Evolutionary conservation across 2,329 filamentous ascomycete species (phyloP).

Genomic region (Camillea tinctor): DNA sequence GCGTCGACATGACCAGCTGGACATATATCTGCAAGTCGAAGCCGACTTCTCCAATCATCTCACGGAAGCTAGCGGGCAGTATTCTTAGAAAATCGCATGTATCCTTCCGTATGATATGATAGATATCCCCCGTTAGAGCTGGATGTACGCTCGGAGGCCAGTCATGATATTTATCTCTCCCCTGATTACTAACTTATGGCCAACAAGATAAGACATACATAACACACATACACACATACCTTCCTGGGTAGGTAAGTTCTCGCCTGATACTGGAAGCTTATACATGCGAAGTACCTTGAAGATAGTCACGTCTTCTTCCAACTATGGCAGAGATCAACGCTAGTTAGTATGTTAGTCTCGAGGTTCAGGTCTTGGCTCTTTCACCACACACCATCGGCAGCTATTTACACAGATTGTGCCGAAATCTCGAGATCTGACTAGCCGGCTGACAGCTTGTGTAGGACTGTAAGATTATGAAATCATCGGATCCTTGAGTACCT

Average conservation of each 20-base stretch:
- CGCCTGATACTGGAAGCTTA: not conserved
- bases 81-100: not conserved
- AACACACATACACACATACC: no score
- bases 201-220: not conserved
- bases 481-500: not conserved
- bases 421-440: not conserved
- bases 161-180: not conserved
- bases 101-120: not conserved
- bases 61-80: not conserved
- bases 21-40: not conserved
- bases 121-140: not conserved
- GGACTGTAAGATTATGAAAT: not conserved
- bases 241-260: not conserved
- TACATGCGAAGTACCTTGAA: not conserved
- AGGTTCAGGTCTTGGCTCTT: not conserved
- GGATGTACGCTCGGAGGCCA: not conserved
- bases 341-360: not conserved
- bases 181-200: not conserved
- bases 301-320: not conserved
- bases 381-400: not conserved
- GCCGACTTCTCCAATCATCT: not conserved
- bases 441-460: not conserved
- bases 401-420: not conserved
- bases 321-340: not conserved
- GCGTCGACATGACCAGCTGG: not conserved